A percentile compares a stretch with the other conserved stretches of the same genome.
These are phyloP conservation scores for Acanthochlamys bracteata DNA, from an alignment of 106 monocot genomes.

Conservation along the genomic window DNA sequence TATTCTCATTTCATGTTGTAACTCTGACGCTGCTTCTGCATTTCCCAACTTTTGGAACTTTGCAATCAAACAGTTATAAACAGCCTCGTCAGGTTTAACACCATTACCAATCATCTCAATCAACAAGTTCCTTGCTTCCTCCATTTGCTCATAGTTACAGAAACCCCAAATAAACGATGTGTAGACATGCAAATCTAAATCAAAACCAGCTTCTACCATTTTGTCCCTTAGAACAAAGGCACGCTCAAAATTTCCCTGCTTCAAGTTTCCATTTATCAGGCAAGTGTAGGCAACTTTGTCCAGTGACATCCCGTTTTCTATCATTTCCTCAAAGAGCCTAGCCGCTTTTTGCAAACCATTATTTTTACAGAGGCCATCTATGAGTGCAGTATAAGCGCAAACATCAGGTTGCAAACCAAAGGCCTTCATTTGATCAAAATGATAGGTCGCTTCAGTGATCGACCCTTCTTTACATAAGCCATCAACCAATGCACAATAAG, in stretches of 20 bases:
- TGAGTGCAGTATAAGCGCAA: constrained; percentile 48
- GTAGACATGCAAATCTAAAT: constrained; percentile 58
- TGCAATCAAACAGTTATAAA: constrained; percentile 72
- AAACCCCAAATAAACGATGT: constrained; percentile 73
- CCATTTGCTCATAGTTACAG: constrained; percentile 42
- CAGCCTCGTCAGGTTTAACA: constrained; percentile 52
- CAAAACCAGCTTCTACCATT: constrained; percentile 60
- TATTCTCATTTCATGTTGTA: constrained; percentile 57
- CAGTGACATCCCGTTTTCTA: constrained; percentile 34
- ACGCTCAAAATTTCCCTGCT: constrained; percentile 52
- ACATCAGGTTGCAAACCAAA: constrained; percentile 66
- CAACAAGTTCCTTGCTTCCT: constrained; percentile 57
- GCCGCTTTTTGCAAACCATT: constrained; percentile 37
- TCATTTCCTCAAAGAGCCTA: constrained; percentile 68
- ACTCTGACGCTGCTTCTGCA: constrained; percentile 28
- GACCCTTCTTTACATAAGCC: constrained; percentile 83
- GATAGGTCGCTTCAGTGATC: constrained; percentile 51
- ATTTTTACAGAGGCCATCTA: constrained; percentile 78
- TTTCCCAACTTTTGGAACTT: constrained; percentile 53
- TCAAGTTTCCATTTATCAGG: constrained; percentile 67
- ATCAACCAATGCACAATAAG: constrained; percentile 77
- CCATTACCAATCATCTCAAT: constrained; percentile 53
- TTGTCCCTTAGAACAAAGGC: constrained; percentile 51
- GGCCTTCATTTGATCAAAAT: constrained; percentile 66
- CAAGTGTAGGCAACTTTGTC: constrained; percentile 70